phyloP scores from a whole-genome alignment of 805 yeast species.

The Starmerella sp. region DNA sequence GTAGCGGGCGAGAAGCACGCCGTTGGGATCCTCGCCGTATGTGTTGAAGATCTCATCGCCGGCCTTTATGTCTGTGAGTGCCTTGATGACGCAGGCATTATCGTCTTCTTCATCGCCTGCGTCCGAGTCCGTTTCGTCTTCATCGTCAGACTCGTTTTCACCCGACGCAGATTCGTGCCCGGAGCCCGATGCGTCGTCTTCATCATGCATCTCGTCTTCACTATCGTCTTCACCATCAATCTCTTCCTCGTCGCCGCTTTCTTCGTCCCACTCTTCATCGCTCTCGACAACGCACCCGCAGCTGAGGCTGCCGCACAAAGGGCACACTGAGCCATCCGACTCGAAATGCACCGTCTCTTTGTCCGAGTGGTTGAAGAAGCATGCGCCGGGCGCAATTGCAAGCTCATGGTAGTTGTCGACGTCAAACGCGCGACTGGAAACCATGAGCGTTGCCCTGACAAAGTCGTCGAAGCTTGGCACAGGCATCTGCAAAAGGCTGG shows the following conservation, averaged over 20 bases:
- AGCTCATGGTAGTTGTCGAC: conserved; percentile 65
- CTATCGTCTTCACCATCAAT: conserved; percentile 18
- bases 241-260: conserved; percentile 11
- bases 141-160: conserved; percentile 23
- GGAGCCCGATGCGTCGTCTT: neutral
- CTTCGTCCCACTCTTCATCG: conserved; percentile 14
- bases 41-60: conserved; percentile 67
- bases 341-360: conserved; percentile 60
- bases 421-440: conserved; percentile 70
- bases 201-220: conserved; percentile 5
- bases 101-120: conserved; percentile 24
- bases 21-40: conserved; percentile 64
- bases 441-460: conserved; percentile 43
- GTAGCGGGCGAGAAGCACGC: conserved; percentile 58
- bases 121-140: conserved; percentile 38
- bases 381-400: conserved; percentile 84
- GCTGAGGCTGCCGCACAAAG: conserved; percentile 37
- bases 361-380: conserved; percentile 66
- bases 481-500: conserved; percentile 22
- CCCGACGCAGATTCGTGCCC: conserved; percentile 1
- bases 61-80: conserved; percentile 28
- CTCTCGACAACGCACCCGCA: conserved; percentile 33
- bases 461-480: conserved; percentile 26
- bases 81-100: conserved; percentile 50
- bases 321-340: conserved; percentile 42